Evolutionary conservation across 257 asterid genomes (phyloP).

Genomic region (Jaltomata sinuosa): DNA sequence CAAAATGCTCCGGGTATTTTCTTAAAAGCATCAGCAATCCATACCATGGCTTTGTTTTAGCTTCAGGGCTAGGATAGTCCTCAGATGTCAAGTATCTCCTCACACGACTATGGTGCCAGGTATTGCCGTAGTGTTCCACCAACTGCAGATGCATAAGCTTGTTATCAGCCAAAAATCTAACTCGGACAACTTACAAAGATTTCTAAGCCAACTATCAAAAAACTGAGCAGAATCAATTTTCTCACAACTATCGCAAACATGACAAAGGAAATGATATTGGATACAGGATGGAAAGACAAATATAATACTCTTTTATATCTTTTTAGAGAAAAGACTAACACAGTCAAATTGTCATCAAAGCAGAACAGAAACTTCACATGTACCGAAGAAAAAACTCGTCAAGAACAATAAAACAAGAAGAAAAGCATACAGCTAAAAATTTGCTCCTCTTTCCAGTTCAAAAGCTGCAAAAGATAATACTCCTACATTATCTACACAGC

Average conservation of each 20-base stretch:
- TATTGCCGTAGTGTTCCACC: constrained; percentile 54
- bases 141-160: constrained; percentile 34
- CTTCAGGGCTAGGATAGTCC: constrained; percentile 56
- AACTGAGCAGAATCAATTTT: neutral
- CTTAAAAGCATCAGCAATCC: constrained; percentile 79
- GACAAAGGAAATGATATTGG: neutral
- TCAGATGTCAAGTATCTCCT: constrained; percentile 79
- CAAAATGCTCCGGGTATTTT: constrained; percentile 91
- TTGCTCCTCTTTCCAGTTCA: neutral
- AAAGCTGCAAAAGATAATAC: neutral
- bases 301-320: neutral
- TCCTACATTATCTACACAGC: neutral
- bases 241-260: neutral
- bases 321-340: neutral
- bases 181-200: neutral
- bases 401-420: neutral
- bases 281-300: neutral
- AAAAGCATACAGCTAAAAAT: neutral
- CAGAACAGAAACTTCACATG: neutral
- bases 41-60: constrained; percentile 79
- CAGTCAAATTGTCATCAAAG: neutral
- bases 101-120: constrained; percentile 88
- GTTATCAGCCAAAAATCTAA: neutral
- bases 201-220: neutral
- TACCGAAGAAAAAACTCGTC: neutral